phyloP scores from a whole-genome alignment of 176 grass and related monocot genomes.

The Aegilops longissima region DNA sequence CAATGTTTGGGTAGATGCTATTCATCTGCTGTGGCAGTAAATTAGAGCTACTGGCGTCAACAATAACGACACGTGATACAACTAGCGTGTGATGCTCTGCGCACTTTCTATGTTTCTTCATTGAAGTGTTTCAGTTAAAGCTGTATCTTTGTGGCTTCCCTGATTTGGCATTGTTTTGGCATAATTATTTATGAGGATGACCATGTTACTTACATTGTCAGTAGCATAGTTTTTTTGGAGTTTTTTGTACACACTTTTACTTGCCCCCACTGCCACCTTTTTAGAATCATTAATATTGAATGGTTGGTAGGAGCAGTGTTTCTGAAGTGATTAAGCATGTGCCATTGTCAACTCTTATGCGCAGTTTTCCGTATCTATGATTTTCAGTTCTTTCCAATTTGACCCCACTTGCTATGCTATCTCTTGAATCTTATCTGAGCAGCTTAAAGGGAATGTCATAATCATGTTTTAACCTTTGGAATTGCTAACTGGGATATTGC shows the following conservation, averaged over 20 bases:
- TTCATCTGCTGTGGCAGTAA: background rate
- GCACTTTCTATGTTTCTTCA: background rate
- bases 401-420: background rate
- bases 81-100: background rate
- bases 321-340: background rate
- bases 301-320: background rate
- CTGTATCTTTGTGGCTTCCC: background rate
- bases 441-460: background rate
- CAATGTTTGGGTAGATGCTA: background rate
- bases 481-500: background rate
- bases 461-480: conserved; percentile 1
- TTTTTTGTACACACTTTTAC: background rate
- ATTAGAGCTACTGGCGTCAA: background rate
- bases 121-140: conserved; percentile 2
- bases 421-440: background rate
- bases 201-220: background rate
- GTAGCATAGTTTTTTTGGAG: background rate
- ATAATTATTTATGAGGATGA: background rate
- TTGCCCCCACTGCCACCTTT: background rate
- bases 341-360: background rate
- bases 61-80: background rate
- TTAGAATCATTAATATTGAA: background rate
- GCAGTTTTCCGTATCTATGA: background rate
- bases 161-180: conserved; percentile 12
- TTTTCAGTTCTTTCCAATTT: background rate